Evolutionary conservation across 2,329 filamentous ascomycete species (phyloP).

Genomic region (Nigrospora oryzae): DNA sequence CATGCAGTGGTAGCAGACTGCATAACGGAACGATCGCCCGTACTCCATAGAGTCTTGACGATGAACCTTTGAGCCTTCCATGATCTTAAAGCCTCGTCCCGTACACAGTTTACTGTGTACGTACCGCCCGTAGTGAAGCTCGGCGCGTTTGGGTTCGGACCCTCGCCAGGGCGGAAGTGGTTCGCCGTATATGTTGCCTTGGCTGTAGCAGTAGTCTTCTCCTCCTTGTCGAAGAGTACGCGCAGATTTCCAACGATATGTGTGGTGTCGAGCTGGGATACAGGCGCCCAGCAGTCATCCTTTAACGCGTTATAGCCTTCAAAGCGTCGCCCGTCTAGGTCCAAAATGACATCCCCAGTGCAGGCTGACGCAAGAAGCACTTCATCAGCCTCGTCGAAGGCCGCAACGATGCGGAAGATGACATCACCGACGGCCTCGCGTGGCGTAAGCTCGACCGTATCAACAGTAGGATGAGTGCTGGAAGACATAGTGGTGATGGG

Average conservation of each 20-base stretch:
- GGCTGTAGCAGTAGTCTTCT: background rate
- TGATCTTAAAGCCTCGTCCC: background rate
- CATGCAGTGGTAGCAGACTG: background rate
- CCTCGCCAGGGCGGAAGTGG: background rate
- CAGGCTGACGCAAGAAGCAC: background rate
- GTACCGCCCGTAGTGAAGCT: background rate
- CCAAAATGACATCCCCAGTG: background rate
- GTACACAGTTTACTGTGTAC: background rate
- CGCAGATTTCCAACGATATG: background rate
- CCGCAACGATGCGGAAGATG: background rate
- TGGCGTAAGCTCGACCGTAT: background rate
- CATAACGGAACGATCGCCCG: background rate
- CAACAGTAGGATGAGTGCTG: background rate
- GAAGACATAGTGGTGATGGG: background rate
- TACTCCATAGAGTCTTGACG: background rate
- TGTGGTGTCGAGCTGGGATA: background rate
- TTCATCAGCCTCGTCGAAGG: background rate
- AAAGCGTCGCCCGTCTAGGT: background rate
- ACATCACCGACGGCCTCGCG: slow-evolving; percentile 1
- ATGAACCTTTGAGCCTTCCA: background rate
- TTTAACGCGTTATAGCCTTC: background rate
- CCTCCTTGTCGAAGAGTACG: background rate
- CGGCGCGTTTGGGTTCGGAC: background rate
- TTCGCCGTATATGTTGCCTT: background rate
- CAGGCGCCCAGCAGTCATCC: background rate